These are phyloP conservation scores for Rasamsonia emersonii DNA, from an alignment of 2,329 filamentous ascomycete species.

Conservation along the genomic window DNA sequence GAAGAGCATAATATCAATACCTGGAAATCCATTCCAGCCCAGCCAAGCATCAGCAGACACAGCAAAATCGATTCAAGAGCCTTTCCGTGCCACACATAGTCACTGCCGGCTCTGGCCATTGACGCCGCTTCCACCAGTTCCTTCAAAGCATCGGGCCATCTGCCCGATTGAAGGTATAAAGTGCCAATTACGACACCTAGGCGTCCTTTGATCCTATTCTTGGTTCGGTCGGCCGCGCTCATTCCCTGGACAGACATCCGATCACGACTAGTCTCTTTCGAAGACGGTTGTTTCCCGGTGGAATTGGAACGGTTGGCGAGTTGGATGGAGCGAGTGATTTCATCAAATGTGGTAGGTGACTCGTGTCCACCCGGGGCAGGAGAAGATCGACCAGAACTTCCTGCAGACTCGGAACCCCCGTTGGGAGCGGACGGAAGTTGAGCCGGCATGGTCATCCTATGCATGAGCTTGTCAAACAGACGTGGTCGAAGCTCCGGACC, in stretches of 20 bases:
- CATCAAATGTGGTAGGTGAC: conserved; percentile 47
- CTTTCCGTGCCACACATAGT: conserved; percentile 97
- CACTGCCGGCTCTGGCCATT: conserved; percentile 68
- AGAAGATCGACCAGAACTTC: conserved; percentile 27
- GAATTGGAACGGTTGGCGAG: conserved; percentile 30
- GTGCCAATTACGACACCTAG: conserved; percentile 73
- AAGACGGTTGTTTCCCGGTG: conserved; percentile 29
- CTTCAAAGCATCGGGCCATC: conserved; percentile 80
- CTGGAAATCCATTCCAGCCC: conserved; percentile 71
- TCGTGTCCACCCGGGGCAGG: conserved; percentile 30
- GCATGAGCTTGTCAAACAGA: conserved; percentile 49
- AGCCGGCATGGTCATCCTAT: conserved; percentile 75
- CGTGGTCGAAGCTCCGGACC: conserved; percentile 38
- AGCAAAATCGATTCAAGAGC: conserved; percentile 80
- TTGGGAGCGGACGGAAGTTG: conserved; percentile 41
- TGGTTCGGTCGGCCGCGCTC: conserved; percentile 65
- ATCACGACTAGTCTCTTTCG: conserved; percentile 51
- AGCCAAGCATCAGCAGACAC: conserved; percentile 73
- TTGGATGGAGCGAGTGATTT: conserved; percentile 39
- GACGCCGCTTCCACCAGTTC: conserved; percentile 74
- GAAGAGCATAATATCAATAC: conserved; percentile 15
- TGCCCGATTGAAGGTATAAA: conserved; percentile 77
- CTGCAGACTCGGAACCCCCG: conserved; percentile 26
- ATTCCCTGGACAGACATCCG: conserved; percentile 59
- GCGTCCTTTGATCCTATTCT: conserved; percentile 72